Evolutionary conservation across 2,329 filamentous ascomycete species (phyloP), one percentile per base, ranked within the genome.

Genomic region (Diaporthe amygdali): DNA sequence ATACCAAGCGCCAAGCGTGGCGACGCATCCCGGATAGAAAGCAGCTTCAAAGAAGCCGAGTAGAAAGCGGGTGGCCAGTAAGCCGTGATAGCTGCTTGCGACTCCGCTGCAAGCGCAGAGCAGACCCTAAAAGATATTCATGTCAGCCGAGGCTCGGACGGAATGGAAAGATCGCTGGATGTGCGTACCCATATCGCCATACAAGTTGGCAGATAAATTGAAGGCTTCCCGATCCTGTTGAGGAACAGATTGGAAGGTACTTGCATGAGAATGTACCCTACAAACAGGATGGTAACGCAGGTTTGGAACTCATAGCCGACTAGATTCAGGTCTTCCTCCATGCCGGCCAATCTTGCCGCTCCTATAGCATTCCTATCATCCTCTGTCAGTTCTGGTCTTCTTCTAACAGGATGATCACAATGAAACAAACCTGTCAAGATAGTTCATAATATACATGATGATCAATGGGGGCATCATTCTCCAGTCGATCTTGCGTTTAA

Each of bases 161-260:
- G 51, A 14, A 7, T 32, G 2, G 2, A 17, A 37, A 15, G 2
- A 3, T 0, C 14, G 12, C 12, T 10, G 32, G 10, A 15, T 39
- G 0, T 25, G 2, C 84, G 46, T 0, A 82, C 83, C 83, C 81
- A 84, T 12, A 80, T 74, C 70, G 79, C 79, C 81, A 83, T 83
- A 54, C 81, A 82, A 2, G 71, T 37, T 25, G 69, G 69, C 74
- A 78, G 77, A 56, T 79, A 78, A 25, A 77, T 52, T 3, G 51
- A 54, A 7, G 78, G 78, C n/a, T 78, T 77, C 0, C 78, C 75
- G 1, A 79, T 78, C 1, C 80, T 81, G 54, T 82, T 83, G 56
- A 86, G 77, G 46, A 85, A 79, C 67, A 86, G 79, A 71, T 86
- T 86, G 1, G 82, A 84, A 0, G 85, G 85, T 3, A 87, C 75